phyloP scores from a whole-genome alignment of 2,329 filamentous ascomycete species.

The Cercospora sp. region DNA sequence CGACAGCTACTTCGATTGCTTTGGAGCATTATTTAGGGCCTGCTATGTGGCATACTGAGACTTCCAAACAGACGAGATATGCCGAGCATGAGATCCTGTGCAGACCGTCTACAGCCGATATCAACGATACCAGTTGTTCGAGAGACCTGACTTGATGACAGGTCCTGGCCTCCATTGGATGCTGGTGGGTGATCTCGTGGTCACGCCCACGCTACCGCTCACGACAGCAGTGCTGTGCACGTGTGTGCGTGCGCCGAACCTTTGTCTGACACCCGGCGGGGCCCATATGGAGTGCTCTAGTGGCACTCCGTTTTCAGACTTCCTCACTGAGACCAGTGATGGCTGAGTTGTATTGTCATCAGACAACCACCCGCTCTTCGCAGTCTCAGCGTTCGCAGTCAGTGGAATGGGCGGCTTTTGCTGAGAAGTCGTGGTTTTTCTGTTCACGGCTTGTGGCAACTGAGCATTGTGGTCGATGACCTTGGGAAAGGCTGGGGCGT shows the following conservation, averaged over 20 bases:
- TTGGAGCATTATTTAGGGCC: background rate
- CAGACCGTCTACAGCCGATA: background rate
- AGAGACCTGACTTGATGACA: background rate
- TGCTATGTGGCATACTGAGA: background rate
- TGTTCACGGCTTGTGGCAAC: background rate
- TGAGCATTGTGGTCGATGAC: background rate
- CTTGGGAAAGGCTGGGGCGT: background rate
- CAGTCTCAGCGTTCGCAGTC: background rate
- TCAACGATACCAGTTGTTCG: background rate
- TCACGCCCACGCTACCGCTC: background rate
- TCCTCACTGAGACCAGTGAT: background rate
- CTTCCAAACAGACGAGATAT: background rate
- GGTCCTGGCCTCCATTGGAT: background rate
- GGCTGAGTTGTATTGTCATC: background rate
- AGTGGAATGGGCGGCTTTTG: background rate
- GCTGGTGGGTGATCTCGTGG: background rate
- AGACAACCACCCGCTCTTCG: background rate
- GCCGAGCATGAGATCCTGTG: background rate
- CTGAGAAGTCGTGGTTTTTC: background rate
- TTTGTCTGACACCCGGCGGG: background rate
- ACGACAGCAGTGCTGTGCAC: background rate
- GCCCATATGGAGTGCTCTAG: slow-evolving; percentile 6
- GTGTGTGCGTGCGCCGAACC: background rate
- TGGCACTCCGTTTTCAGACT: background rate
- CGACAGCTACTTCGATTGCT: background rate